Evolutionary conservation across 2,329 filamentous ascomycete species (phyloP), one percentile per base, ranked within the genome.

Genomic region (Curvularia hawaiiensis): DNA sequence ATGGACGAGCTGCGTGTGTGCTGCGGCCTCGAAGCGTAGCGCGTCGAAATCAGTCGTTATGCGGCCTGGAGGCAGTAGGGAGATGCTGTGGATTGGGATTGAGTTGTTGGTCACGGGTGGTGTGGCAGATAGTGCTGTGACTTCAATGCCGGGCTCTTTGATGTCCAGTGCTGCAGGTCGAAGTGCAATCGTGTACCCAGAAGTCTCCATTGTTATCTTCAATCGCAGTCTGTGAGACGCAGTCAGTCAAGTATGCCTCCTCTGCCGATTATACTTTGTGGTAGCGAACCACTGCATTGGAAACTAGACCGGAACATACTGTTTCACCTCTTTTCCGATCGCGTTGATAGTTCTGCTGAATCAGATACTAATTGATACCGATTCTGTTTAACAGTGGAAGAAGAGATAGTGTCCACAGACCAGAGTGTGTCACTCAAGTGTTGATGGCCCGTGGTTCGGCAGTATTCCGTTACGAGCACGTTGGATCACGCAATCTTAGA

Each of bases 11-110:
- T 77, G 75, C 6, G 51, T 51, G 22, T 60, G 63, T 10, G 74
- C 72, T 4, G 73, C 73, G 4, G 71, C 72, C 35, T 71, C 59
- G 63, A 77, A 77, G 24, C 71, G 67, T 7, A 75, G 67, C 4
- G 55, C 30, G 48, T 76, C 70, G 49, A 72, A 75, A 18, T 76
- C 72, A 9, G 61, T 61, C 33, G 72, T 71, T 44, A 76, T 61
- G 35, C 55, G 46, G 2, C 54, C 53, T 20, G 70, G 71, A 31
- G 71, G 33, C 3, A 72, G 56, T 14, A 77, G 60, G 0, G 50
- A 56, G 43, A 44, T 33, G 38, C 51, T 57, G 44, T 24, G 22
- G 18, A 12, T 6, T 52, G 20, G 6, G 26, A n/a, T 18, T 3
- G 38, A 30, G 10, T 31, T 5, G n/a, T 18, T 30, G 18, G 22